Evolutionary conservation across 441 rosid species (phyloP), one percentile per base, ranked within the genome.

Genomic region (Manihot esculenta): DNA sequence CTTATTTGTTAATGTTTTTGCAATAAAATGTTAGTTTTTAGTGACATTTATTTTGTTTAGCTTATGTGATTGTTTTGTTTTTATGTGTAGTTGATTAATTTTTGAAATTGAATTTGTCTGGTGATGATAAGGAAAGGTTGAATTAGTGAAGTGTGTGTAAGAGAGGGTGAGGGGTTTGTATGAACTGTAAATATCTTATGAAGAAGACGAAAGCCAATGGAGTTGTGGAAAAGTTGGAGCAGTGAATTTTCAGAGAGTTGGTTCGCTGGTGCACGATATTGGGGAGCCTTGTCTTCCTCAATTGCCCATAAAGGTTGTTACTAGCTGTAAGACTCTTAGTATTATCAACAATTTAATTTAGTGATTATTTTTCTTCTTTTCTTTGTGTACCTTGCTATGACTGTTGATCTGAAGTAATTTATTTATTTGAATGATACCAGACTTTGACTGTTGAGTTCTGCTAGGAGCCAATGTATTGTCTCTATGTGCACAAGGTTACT

Each of bases 261-360:
- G 95, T 78, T 88, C 90, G 18, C 69, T 91, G 26, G 95, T 88
- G 64, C 91, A 92, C 65, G 89, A 90, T 73, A 85, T 94, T 74
- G 87, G 97, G 77, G 95, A 91, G 80, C 96, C 94, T 75, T 94
- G 96, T 79, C 91, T 91, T 67, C 77, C 84, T 57, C 97, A 88
- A 65, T 85, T 95, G 38, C 84, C 85, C 33, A 86, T 85, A 74
- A 91, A 89, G 96, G 92, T 89, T 89, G 83, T 84, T 81, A 78
- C n/a, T 84, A 59, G 73, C 80, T 85, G 81, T 88, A 83, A 86
- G 88, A 72, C 56, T 62, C 77, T 7, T 78, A n/a, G n/a, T n/a
- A n/a, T n/a, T n/a, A 41, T 33, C 23, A 1, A 57, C 72, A 50
- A 41, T 26, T 24, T 13, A 45, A 5, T 38, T 65, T 45, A 20